phyloP scores from a whole-genome alignment of 2,329 filamentous ascomycete genomes.

The Nigrospora sphaerica region DNA sequence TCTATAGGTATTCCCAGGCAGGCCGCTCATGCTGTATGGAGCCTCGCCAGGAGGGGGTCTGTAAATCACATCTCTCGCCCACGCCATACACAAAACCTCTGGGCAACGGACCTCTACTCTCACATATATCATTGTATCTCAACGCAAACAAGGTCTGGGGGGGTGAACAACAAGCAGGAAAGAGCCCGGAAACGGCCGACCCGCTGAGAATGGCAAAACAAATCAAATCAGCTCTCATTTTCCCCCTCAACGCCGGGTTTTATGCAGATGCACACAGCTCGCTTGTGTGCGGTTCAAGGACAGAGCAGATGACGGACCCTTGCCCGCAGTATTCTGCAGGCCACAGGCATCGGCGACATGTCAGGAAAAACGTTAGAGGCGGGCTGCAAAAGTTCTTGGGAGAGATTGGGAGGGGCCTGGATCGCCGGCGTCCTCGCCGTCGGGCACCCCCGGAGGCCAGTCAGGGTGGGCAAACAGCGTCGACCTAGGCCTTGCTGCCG shows the following conservation, averaged over 20 bases:
- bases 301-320: no score
- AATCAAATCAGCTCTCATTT: not conserved
- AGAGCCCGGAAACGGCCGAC: not conserved
- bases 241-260: conserved; percentile 1
- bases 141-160: not conserved
- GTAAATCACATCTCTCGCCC: not conserved
- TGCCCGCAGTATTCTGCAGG: no score
- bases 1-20: not conserved
- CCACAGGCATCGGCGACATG: not conserved
- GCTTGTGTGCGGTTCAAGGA: no score
- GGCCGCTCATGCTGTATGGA: no score
- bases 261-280: not conserved
- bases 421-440: not conserved
- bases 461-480: not conserved
- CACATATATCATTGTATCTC: not conserved
- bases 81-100: not conserved
- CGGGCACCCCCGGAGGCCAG: not conserved
- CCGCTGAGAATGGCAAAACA: not conserved
- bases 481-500: conserved; percentile 18
- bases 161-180: not conserved
- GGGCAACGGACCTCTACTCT: not conserved
- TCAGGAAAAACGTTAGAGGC: not conserved
- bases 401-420: not conserved
- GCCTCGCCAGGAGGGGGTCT: no score
- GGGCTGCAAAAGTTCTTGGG: not conserved